Evolutionary conservation across 441 rosid species (phyloP), one percentile per base, ranked within the genome.

Genomic region (Sinapis alba): DNA sequence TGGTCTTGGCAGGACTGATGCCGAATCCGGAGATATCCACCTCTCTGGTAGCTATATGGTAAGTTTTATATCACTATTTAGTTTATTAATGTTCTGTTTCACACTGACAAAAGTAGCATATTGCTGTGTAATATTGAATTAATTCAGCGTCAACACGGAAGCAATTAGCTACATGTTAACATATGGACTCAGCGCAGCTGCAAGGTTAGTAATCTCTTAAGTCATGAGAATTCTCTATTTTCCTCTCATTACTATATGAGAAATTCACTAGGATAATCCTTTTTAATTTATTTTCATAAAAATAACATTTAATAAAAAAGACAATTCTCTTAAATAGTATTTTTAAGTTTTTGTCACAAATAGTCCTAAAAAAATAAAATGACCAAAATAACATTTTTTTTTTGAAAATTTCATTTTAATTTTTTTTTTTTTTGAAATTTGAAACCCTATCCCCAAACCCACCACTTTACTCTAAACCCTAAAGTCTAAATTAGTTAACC

Each of bases 41-140:
- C 10, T 90, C 96, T 32, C 19, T 94, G 81, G 84, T 91, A 32
- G 96, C 93, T 21, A 86, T 89, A 75, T 87, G 96, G 96, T 23
- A 23, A 56, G 61, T 53, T 56, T 56, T 56, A 56, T 23, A 56
- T 56, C n/a, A 54, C 60, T 54, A 21, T 54, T 11, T 54, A 54
- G 30, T 23, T 23, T 56, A 56, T 12, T 23, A 23, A 26, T 59
- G 27, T 18, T 47, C 4, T 13, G 8, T 3, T 10, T 63, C 13
- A 28, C 23, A 8, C 32, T 10, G 16, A 28, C 43, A 41, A 57
- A 15, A 67, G 5, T 61, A 28, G 24, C 70, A 61, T 4, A 67
- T 36, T 60, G 38, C n/a, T 66, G 24, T 56, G 32, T 16, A 41
- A 23, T 51, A 41, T 43, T 57, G 3, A 62, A 71, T 2, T 9